Evolutionary conservation across 495 filamentous ascomycete genomes (phyloP).

Genomic region (Niebla homalea): DNA sequence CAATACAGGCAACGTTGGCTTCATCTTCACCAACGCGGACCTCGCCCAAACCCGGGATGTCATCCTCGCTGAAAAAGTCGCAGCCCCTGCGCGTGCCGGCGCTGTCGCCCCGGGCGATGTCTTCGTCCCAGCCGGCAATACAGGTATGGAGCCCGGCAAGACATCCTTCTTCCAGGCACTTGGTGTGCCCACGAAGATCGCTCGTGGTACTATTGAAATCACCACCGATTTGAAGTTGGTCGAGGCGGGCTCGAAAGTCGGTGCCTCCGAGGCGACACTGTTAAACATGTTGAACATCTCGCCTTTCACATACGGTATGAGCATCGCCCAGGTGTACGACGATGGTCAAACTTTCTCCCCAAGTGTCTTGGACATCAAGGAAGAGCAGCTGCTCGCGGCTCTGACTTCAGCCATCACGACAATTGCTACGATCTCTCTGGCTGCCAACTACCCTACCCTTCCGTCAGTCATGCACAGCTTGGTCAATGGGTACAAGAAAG

Average conservation of each 20-base stretch:
- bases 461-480: conserved; percentile 90
- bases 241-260: conserved; percentile 85
- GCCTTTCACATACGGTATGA: conserved; percentile 99
- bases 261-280: conserved; percentile 93
- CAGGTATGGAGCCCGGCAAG: conserved; percentile 99
- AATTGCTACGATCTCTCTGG: conserved; percentile 82
- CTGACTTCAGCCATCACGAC: conserved; percentile 73
- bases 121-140: conserved; percentile 92
- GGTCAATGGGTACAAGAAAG: conserved; percentile 96
- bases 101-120: conserved; percentile 83
- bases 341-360: conserved; percentile 80
- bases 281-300: conserved; percentile 99
- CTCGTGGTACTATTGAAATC: conserved; percentile 99
- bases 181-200: conserved; percentile 99
- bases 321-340: conserved; percentile 90
- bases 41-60: conserved; percentile 84
- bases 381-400: conserved; percentile 75
- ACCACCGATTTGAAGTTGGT: conserved; percentile 95
- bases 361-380: conserved; percentile 79
- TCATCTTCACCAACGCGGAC: conserved; percentile 98
- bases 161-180: conserved; percentile 99
- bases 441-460: conserved; percentile 87
- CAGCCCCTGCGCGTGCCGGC: conserved; percentile 92
- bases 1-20: conserved; percentile 72
- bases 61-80: conserved; percentile 92